Evolutionary conservation across 2,329 filamentous ascomycete genomes (phyloP), one percentile per base, ranked within the genome.

Genomic region (Colletotrichum nymphaeae): DNA sequence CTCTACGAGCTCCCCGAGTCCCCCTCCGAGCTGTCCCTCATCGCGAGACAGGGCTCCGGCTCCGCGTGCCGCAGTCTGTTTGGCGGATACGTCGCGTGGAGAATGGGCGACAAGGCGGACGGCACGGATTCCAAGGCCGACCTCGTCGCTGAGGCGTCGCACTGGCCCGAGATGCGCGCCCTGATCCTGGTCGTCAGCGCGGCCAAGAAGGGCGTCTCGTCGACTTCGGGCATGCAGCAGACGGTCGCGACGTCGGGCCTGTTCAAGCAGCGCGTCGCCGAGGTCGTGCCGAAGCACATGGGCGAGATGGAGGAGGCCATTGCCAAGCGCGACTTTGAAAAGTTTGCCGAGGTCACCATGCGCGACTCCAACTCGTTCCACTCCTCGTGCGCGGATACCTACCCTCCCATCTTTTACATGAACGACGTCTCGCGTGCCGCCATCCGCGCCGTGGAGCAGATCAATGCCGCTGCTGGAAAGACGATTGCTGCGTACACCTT

Each of bases 351-450:
- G 81, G 89, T 98, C 75, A 98, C 97, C 19, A 99, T 98, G 95
- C 93, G 92, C 82, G 97, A 99, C 82, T 97, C 94, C 81, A 99
- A 99, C 86, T 94, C 92, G 73, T 99, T 99, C 91, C 97, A 99
- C 83, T 94, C 97, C 49, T 95, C 93, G 70, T 98, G 97, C 82
- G 87, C 97, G 78, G 97, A 99, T 82, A 98, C 97, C 1, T 95
- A 95, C 85, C 97, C 97, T 57, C 97, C 97, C 22, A 99, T 99
- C 81, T 98, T 98, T 85, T 99, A 99, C 88, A 92, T 99, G 88
- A 99, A 98, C 84, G 97, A 99, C 81, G 92, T 96, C 19, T 96
- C 93, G 24, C 88, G 93, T 49, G 95, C 96, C 1, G 95, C 96
- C 6, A 94, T 99, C 73, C 90, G 94, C 65, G 92, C 95, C 19